Base-by-base conservation (phyloP, 1,139 yeast genomes). In the Sugiyamaella novakii region DNA sequence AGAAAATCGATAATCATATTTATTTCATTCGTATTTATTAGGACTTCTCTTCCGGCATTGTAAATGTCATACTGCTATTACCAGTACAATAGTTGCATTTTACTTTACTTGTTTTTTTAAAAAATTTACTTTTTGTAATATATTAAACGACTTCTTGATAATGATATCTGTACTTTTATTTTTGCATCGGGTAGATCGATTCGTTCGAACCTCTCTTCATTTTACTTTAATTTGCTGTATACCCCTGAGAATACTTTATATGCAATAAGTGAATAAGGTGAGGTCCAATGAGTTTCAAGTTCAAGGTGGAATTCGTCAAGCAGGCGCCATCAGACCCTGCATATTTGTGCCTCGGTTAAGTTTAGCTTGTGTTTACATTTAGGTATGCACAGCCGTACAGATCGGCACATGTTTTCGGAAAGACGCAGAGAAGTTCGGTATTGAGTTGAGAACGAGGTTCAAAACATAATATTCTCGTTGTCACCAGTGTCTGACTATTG, bases 21-120 rank as follows among this genome's bases (percentile, higher is more conserved):
- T 39, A 29, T 42, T 42, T 25, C 18, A n/a, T 27, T 37, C 31
- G 42, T 37, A 39, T 39, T 39, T 39, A 39, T 39, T 39, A 17
- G 34, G 24, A 17, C 18, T 18, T 35, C 39, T 22, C 29, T 22
- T n/a, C 39, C 37, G 14, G 22, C 12, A 34, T 7, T n/a, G n/a
- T n/a, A 19, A 11, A 11, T 34, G 25, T 14, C 21, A 34, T 11
- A 3, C 4, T 14, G 10, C 24, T n/a, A n/a, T 11, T 12, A 11
- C 27, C 12, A 22, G 12, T 31, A 19, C 14, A 36, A 12, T 21
- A 21, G 25, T 33, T 15, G 18, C n/a, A 4, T 27, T 15, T 15
- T 27, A 12, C 11, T 24, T n/a, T 14, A 24, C 5, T 24, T 22
- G 8, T 6, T 25, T 27, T 12, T 36, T 15, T 24, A 24, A 31